Percentiles rank a stretch among this genome's conserved stretches.
Conservation (phyloP, 2,329 filamentous ascomycete genomes). For the Fusarium musae region DNA sequence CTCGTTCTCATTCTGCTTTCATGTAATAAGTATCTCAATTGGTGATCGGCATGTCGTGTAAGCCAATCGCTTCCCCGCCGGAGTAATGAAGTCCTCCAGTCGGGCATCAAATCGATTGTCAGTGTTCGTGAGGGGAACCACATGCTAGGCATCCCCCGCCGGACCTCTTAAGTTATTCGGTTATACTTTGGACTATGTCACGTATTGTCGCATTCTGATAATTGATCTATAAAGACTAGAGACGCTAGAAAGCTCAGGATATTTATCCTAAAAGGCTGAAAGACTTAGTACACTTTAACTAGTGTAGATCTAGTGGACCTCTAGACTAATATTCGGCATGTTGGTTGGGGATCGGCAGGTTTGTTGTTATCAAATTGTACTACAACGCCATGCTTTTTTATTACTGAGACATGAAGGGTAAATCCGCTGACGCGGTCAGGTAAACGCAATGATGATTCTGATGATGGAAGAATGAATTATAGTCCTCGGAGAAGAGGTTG, state of each 20-base stretch:
- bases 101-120: conserved; percentile 1
- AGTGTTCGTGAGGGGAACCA: background rate
- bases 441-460: background rate
- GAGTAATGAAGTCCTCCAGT: conserved; percentile 16
- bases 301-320: background rate
- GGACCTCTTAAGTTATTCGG: background rate
- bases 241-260: background rate
- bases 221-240: background rate
- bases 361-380: background rate
- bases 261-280: background rate
- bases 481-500: accelerated
- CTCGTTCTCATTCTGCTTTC: background rate
- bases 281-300: background rate
- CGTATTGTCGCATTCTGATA: background rate
- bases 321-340: background rate
- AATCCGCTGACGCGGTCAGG: background rate
- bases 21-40: background rate
- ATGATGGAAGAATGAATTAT: background rate
- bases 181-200: background rate
- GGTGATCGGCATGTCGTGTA: background rate
- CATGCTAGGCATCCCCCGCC: background rate
- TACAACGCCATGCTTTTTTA: too few species aligned
- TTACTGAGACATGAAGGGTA: background rate
- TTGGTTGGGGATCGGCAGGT: too few species aligned
- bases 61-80: conserved; percentile 20